phyloP scores from a whole-genome alignment of 768 basidiomycete genomes.

The Pisolithus albus region DNA sequence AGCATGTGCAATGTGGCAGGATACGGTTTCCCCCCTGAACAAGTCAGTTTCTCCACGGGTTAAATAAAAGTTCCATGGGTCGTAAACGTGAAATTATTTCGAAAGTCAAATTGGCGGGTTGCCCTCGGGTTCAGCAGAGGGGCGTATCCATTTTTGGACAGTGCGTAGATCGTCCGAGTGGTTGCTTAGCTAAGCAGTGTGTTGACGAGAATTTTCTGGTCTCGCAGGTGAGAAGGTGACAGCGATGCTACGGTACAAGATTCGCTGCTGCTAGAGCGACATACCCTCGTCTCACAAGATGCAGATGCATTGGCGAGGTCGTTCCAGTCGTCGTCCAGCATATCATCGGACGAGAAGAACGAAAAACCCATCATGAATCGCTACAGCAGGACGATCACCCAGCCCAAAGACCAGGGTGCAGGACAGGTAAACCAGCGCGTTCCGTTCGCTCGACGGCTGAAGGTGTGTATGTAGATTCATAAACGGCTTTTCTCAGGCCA shows the following conservation, averaged over 20 bases:
- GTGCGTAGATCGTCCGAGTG: no score
- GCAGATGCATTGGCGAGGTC: conserved; percentile 24
- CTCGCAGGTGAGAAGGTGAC: no score
- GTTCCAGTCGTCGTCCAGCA: conserved; percentile 28
- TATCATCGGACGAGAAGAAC: conserved; percentile 30
- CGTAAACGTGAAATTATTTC: not conserved
- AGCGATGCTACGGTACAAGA: conserved; percentile 21
- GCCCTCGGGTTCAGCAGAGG: no score
- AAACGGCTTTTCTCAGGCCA: conserved; percentile 52
- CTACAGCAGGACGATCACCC: conserved; percentile 78
- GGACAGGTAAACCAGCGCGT: conserved; percentile 56
- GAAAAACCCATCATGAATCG: conserved; percentile 48
- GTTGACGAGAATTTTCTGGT: not conserved
- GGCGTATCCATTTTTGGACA: no score
- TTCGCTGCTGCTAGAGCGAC: conserved; percentile 3
- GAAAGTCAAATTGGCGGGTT: not conserved
- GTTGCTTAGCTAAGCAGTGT: no score
- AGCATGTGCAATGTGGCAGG: no score
- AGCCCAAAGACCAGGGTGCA: conserved; percentile 91
- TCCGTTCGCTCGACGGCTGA: not conserved
- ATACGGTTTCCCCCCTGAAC: no score
- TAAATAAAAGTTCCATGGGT: conserved; percentile 7
- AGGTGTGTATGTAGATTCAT: not conserved
- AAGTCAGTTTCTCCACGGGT: not conserved
- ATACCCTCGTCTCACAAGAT: conserved; percentile 8